Evolutionary conservation across 1,284 basidiomycete genomes (phyloP).

Genomic region (Sanguinoderma infundibulare): DNA sequence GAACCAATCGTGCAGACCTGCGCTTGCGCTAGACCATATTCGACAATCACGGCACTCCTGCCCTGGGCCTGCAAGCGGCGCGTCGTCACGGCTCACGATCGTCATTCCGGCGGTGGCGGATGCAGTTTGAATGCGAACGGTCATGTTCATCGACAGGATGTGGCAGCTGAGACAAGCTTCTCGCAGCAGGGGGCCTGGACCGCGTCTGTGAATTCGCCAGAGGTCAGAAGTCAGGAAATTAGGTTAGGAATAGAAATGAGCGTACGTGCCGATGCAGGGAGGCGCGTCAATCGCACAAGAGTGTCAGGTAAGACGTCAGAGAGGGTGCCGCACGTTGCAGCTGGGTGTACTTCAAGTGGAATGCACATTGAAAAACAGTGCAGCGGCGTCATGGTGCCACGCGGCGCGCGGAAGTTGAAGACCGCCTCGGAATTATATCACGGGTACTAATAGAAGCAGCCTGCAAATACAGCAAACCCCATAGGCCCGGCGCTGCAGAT

Average conservation of each 20-base stretch:
- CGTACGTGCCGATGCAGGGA: too few species aligned
- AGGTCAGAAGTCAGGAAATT: neutral
- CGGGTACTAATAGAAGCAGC: constrained; percentile 10
- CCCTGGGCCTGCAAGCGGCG: too few species aligned
- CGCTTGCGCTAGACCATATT: too few species aligned
- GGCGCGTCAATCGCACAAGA: too few species aligned
- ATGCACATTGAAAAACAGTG: neutral
- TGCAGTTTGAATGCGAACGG: neutral
- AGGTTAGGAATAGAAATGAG: too few species aligned
- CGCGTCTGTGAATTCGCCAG: neutral
- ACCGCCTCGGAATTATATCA: constrained; percentile 1
- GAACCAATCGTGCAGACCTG: too few species aligned
- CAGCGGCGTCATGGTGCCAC: neutral
- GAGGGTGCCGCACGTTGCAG: too few species aligned
- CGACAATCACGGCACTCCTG: too few species aligned
- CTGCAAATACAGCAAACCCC: neutral
- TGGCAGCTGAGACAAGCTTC: neutral
- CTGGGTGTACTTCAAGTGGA: too few species aligned
- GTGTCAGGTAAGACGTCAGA: too few species aligned
- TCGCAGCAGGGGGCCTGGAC: neutral
- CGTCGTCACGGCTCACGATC: too few species aligned
- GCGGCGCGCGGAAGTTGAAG: neutral
- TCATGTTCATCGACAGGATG: neutral
- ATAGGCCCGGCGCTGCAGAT: neutral
- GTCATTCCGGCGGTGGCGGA: neutral